A percentile compares a stretch with the other conserved stretches of the same genome.
Conservation (phyloP, 345 rosid species). For the Camelina neglecta region DNA sequence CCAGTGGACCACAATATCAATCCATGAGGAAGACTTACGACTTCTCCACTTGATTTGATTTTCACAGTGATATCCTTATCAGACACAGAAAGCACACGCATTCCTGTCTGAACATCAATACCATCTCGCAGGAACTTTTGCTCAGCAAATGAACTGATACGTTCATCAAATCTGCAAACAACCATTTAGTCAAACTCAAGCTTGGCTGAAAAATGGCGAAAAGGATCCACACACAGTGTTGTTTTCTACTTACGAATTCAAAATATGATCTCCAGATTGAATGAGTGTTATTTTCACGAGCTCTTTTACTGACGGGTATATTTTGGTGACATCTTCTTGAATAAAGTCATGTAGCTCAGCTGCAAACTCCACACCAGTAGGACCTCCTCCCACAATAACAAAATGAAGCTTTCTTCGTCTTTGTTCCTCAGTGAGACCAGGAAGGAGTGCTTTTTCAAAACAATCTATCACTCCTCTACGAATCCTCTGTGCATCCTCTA, state of each 20-base stretch:
- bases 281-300: conserved; percentile 72
- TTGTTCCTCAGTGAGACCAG: conserved; percentile 82
- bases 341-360: conserved; percentile 95
- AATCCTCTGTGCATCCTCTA: conserved; percentile 94
- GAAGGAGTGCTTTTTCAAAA: conserved; percentile 89
- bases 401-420: conserved; percentile 81
- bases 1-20: conserved; percentile 97
- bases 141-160: conserved; percentile 92
- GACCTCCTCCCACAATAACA: conserved; percentile 97
- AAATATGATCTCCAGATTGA: conserved; percentile 96
- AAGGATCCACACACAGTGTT: neutral
- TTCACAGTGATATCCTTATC: conserved; percentile 76
- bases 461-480: conserved; percentile 84
- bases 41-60: conserved; percentile 65
- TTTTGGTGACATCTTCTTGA: conserved; percentile 66
- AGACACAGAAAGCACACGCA: conserved; percentile 77
- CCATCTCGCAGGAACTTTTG: conserved; percentile 82
- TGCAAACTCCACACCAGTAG: conserved; percentile 99
- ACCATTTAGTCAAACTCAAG: conserved; percentile 17
- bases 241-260: conserved; percentile 65
- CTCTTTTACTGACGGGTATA: conserved; percentile 79
- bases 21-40: conserved; percentile 72
- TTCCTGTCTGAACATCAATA: conserved; percentile 78
- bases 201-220: neutral
- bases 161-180: conserved; percentile 75